Percentiles rank a stretch among this genome's conserved stretches.
These are phyloP conservation scores for Trichoderma virens DNA, from an alignment of 495 filamentous ascomycete genomes.

Conservation along the genomic window DNA sequence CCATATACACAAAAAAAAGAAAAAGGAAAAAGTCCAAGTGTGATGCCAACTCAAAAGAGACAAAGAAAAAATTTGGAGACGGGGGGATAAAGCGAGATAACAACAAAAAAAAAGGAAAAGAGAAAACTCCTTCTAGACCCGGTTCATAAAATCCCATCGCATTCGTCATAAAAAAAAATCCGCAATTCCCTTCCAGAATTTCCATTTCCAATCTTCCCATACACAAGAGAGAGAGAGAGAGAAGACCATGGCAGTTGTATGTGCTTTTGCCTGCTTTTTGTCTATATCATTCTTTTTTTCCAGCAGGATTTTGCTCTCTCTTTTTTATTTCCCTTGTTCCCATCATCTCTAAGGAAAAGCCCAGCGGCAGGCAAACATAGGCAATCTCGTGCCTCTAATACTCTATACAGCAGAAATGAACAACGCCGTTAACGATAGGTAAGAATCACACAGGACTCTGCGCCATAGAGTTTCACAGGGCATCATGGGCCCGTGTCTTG, in stretches of 20 bases:
- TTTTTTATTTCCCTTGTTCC: neutral
- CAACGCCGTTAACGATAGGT: slow-evolving; percentile 4
- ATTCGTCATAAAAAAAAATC: slow-evolving; percentile 7
- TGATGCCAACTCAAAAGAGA: neutral
- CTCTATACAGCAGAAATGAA: neutral
- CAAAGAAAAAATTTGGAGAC: neutral
- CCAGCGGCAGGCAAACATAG: neutral
- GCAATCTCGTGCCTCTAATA: neutral
- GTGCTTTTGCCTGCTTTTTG: neutral
- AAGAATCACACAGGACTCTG: neutral
- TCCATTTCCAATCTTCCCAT: neutral
- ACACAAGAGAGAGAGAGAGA: neutral
- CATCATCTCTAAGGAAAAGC: neutral
- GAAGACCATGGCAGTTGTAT: neutral
- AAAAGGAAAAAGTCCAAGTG: neutral
- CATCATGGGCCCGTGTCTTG: no score
- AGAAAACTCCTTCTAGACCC: neutral
- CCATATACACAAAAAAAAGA: neutral
- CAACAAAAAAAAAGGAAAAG: neutral
- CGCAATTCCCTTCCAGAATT: neutral
- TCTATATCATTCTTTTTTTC: neutral
- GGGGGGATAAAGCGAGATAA: neutral
- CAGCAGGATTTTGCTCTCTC: neutral
- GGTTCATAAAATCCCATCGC: neutral
- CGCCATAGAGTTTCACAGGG: neutral